Conservation (phyloP, 257 asterid species). For the Solanum chaucha region DNA sequence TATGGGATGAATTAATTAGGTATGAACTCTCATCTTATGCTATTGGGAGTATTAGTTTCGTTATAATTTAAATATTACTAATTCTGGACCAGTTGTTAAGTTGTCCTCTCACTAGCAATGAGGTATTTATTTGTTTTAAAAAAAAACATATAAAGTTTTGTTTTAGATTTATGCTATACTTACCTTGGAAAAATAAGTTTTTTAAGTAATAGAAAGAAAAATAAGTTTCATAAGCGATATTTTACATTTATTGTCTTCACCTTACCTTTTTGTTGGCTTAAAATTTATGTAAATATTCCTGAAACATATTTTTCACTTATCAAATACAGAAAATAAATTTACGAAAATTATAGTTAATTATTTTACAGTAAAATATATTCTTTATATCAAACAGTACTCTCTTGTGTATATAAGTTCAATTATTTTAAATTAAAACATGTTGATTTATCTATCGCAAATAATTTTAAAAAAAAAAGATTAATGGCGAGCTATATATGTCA, state of each 20-base stretch:
- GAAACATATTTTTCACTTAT: not conserved
- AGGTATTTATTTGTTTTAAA: not conserved
- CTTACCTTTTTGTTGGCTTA: not conserved
- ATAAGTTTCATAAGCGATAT: not conserved
- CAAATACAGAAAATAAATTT: not conserved
- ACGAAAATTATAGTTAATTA: too few species aligned
- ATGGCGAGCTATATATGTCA: not conserved
- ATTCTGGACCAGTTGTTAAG: not conserved
- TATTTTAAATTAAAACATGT: not conserved
- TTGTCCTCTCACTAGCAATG: conserved; percentile 2
- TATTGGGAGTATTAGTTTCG: not conserved
- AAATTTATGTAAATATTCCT: not conserved
- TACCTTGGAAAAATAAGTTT: not conserved
- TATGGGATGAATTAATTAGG: conserved; percentile 1
- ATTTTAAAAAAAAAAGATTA: not conserved
- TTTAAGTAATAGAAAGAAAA: too few species aligned
- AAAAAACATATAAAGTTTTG: not conserved
- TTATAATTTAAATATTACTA: not conserved
- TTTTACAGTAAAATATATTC: too few species aligned
- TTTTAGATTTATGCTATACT: not conserved
- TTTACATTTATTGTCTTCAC: not conserved
- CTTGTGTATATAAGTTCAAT: not conserved
- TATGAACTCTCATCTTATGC: not conserved
- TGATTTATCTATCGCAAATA: not conserved
- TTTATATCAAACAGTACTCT: too few species aligned